Conservation (phyloP, 2,329 filamentous ascomycete species). For the Xylaria sp. region DNA sequence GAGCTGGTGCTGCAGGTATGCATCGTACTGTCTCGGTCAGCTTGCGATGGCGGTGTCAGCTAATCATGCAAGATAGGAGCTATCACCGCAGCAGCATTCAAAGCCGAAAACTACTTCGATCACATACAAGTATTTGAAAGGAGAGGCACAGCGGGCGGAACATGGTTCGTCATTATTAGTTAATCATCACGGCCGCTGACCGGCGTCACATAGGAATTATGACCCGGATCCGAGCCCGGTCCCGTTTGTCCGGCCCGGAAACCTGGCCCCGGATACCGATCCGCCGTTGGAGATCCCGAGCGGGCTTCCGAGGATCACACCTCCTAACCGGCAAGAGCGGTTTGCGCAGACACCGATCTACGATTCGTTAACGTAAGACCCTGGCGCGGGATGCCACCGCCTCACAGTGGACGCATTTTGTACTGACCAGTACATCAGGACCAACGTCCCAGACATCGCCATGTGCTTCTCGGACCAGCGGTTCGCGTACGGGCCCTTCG, state of each 20-base stretch:
- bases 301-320: constrained; percentile 43
- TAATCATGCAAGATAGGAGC: constrained; percentile 47
- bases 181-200: not conserved
- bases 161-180: constrained; percentile 40
- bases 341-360: constrained; percentile 55
- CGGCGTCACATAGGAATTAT: constrained; percentile 49
- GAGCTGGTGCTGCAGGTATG: constrained; percentile 47
- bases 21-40: not conserved
- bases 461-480: constrained; percentile 58
- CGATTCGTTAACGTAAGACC: constrained; percentile 50
- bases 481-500: constrained; percentile 60
- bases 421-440: constrained; percentile 38
- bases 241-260: constrained; percentile 45
- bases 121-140: constrained; percentile 47
- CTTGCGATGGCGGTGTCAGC: too few species aligned
- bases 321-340: constrained; percentile 48
- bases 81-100: constrained; percentile 49
- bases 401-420: not conserved
- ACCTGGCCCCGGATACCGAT: constrained; percentile 49
- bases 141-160: constrained; percentile 47
- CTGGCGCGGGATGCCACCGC: too few species aligned
- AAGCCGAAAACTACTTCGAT: constrained; percentile 48
- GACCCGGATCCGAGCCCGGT: constrained; percentile 45
- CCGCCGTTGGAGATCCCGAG: constrained; percentile 48
- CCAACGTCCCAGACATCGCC: constrained; percentile 59